A percentile compares a stretch with the other conserved stretches of the same genome.
phyloP scores from a whole-genome alignment of 805 yeast species.

The Sugiyamaella valdiviana region DNA sequence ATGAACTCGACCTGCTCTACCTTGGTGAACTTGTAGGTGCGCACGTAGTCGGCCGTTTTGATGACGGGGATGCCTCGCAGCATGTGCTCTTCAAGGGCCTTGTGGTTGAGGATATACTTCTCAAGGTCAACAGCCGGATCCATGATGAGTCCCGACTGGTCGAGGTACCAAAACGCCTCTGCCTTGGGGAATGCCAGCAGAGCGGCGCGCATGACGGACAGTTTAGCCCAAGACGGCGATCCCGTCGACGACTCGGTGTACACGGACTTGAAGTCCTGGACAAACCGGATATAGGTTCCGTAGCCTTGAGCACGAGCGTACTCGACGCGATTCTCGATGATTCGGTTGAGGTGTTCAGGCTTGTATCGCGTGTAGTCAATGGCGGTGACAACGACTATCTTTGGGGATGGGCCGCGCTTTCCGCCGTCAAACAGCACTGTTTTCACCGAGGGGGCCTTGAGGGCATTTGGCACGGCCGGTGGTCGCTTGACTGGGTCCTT shows the following conservation, averaged over 20 bases:
- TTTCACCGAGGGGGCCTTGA: neutral
- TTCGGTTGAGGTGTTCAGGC: conserved; percentile 51
- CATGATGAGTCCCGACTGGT: conserved; percentile 66
- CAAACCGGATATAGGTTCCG: conserved; percentile 80
- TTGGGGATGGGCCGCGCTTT: conserved; percentile 20
- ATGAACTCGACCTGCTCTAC: conserved; percentile 53
- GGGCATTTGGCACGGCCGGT: conserved; percentile 1
- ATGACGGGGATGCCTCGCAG: conserved; percentile 66
- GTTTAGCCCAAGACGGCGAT: conserved; percentile 50
- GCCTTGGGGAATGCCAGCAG: conserved; percentile 88
- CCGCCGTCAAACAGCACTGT: conserved; percentile 7
- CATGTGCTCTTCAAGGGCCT: conserved; percentile 57
- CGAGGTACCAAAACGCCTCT: conserved; percentile 86
- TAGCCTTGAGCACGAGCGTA: conserved; percentile 77
- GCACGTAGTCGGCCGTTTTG: conserved; percentile 31
- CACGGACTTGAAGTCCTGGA: conserved; percentile 57
- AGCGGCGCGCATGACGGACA: conserved; percentile 72
- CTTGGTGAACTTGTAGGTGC: conserved; percentile 56
- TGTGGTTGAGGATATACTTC: conserved; percentile 53
- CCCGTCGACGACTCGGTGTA: conserved; percentile 21
- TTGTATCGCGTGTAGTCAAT: conserved; percentile 71
- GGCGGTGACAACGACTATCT: conserved; percentile 68
- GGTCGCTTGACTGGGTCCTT: conserved; percentile 4
- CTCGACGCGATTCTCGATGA: conserved; percentile 82
- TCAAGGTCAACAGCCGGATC: conserved; percentile 55